Percentiles rank a stretch among this genome's conserved stretches.
Evolutionary conservation across 768 basidiomycete genomes (phyloP).

Genomic region (Lactarius trivialis): DNA sequence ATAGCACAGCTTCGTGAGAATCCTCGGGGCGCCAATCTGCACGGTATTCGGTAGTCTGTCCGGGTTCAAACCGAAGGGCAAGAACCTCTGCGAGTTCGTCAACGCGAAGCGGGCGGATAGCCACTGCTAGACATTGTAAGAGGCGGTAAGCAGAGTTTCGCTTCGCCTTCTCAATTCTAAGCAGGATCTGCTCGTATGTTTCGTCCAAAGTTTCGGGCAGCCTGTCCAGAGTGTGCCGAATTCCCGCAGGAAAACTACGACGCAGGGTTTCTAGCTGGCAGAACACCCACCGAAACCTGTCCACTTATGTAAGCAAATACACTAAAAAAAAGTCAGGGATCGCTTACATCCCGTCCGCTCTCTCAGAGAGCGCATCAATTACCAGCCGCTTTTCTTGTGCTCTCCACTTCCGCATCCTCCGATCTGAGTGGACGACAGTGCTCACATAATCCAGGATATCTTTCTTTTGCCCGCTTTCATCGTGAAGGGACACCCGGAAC

Average conservation of each 20-base stretch:
- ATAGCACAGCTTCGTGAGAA: conserved; percentile 3
- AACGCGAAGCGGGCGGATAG: not conserved
- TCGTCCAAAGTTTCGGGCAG: not conserved
- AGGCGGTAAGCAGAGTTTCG: conserved; percentile 4
- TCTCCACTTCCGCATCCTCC: conserved; percentile 6
- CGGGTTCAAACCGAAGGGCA: not conserved
- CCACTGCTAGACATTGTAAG: conserved; percentile 4
- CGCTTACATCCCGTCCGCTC: conserved; percentile 13
- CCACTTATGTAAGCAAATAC: not conserved
- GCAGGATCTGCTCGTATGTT: not conserved
- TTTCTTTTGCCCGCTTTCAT: not conserved
- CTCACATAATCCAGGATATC: conserved; percentile 3
- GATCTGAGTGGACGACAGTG: not conserved
- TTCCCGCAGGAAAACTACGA: not conserved
- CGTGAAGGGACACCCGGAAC: not conserved
- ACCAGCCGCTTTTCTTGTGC: not conserved
- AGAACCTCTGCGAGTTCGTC: conserved; percentile 9
- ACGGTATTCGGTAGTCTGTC: not conserved
- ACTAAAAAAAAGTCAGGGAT: too few species aligned
- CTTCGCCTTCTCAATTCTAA: conserved; percentile 3
- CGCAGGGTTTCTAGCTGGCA: conserved; percentile 11
- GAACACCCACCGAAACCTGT: conserved; percentile 11
- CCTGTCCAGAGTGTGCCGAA: too few species aligned
- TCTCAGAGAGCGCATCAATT: not conserved
- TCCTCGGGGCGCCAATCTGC: conserved; percentile 1